A percentile compares a stretch with the other conserved stretches of the same genome.
Evolutionary conservation across 352 stramenopile genomes (phyloP).

Genomic region (Thalassiosira oceanica): DNA sequence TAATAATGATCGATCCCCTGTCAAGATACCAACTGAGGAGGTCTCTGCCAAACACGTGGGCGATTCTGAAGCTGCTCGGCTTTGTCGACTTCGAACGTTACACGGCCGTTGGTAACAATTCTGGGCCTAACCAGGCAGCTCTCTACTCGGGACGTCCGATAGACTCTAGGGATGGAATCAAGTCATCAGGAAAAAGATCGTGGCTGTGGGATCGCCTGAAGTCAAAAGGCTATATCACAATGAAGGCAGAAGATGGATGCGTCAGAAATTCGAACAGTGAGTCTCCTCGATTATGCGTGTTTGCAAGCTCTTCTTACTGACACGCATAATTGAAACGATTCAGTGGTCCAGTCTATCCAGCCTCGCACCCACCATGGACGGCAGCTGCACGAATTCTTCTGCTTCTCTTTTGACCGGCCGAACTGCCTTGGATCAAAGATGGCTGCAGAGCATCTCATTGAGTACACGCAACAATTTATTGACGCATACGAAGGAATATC

Average conservation of each 20-base stretch:
- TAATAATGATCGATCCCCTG: slow-evolving; percentile 62
- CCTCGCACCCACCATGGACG: slow-evolving; percentile 52
- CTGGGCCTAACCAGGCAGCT: slow-evolving; percentile 61
- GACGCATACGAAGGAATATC: slow-evolving; percentile 19
- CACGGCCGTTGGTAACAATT: slow-evolving; percentile 56
- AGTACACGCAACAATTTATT: slow-evolving; percentile 49
- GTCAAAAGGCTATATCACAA: slow-evolving; percentile 39
- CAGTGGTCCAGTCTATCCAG: slow-evolving; percentile 58
- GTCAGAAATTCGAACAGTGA: slow-evolving; percentile 44
- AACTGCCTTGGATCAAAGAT: slow-evolving; percentile 48
- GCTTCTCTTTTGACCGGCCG: slow-evolving; percentile 51
- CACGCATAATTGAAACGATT: neutral
- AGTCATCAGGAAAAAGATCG: neutral
- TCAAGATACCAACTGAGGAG: slow-evolving; percentile 40
- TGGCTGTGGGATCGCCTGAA: slow-evolving; percentile 62
- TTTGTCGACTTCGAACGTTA: slow-evolving; percentile 54
- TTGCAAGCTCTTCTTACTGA: too few relatives aligned
- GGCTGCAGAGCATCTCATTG: slow-evolving; percentile 33
- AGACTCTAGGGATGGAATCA: neutral
- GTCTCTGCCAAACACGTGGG: slow-evolving; percentile 40
- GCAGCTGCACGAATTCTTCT: slow-evolving; percentile 53
- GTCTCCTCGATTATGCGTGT: neutral
- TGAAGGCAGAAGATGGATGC: slow-evolving; percentile 63
- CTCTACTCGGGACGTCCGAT: slow-evolving; percentile 45
- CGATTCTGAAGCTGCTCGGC: slow-evolving; percentile 23